Conservation (phyloP, 1,284 basidiomycete genomes). For the Phenoliferia sp. region DNA sequence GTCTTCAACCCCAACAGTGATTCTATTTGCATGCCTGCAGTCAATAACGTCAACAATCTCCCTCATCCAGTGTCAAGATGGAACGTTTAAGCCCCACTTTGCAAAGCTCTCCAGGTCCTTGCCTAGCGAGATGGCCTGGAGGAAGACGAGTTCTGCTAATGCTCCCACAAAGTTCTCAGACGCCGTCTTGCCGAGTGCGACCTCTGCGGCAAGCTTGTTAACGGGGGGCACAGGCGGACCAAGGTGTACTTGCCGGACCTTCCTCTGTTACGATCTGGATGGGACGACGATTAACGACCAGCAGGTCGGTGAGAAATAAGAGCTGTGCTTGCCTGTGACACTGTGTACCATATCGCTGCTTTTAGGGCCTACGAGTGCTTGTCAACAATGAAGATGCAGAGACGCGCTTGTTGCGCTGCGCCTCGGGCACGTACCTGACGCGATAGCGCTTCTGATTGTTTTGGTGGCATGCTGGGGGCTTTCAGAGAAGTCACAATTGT, state of each 20-base stretch:
- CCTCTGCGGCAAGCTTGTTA: conserved; percentile 9
- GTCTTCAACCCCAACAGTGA: conserved; percentile 25
- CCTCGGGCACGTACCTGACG: conserved; percentile 4
- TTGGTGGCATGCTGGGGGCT: not conserved
- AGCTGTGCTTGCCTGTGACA: conserved; percentile 16
- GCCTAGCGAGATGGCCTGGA: conserved; percentile 24
- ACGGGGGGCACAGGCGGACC: not conserved
- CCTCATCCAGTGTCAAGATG: not conserved
- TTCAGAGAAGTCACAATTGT: not conserved
- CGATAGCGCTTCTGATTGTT: conserved; percentile 5
- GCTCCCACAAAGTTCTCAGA: conserved; percentile 30
- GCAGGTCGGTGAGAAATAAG: no score
- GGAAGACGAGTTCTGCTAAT: conserved; percentile 26
- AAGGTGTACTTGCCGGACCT: not conserved
- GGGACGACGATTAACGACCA: not conserved
- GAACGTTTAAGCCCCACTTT: conserved; percentile 1
- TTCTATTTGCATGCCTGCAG: conserved; percentile 21
- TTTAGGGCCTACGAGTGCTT: conserved; percentile 12
- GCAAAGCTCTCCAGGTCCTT: conserved; percentile 31
- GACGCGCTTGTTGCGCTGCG: not conserved
- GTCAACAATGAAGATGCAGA: not conserved
- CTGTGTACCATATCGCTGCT: conserved; percentile 27
- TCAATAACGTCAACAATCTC: no score
- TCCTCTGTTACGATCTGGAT: conserved; percentile 28
- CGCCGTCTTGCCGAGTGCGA: conserved; percentile 13